Percentiles rank a stretch among this genome's conserved stretches.
phyloP scores from a whole-genome alignment of 257 asterid species.

The Jacaranda copaia region DNA sequence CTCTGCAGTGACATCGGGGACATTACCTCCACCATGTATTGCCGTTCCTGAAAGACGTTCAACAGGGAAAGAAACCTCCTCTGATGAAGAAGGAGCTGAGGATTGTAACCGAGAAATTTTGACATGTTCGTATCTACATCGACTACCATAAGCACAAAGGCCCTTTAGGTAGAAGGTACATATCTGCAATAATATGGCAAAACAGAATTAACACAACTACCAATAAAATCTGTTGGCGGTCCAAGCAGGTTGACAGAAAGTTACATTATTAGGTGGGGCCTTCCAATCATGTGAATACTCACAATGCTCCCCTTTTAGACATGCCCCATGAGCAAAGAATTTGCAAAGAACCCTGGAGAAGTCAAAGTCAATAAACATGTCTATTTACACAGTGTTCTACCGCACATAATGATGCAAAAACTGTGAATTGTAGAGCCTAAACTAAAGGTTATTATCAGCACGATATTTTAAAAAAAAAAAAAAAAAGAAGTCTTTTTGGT shows the following conservation, averaged over 20 bases:
- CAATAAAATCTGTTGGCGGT: neutral
- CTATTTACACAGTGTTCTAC: neutral
- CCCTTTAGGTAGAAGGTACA: constrained; percentile 79
- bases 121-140: constrained; percentile 74
- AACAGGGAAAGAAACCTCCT: constrained; percentile 34
- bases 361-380: constrained; percentile 34
- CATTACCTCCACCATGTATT: constrained; percentile 29
- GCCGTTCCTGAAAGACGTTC: constrained; percentile 45
- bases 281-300: constrained; percentile 85
- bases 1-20: constrained; percentile 32
- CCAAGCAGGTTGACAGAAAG: constrained; percentile 16
- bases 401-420: constrained; percentile 2
- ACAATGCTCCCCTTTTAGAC: constrained; percentile 81
- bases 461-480: neutral
- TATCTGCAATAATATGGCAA: constrained; percentile 51
- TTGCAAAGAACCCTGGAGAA: constrained; percentile 74
- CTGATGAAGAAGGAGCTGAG: constrained; percentile 48
- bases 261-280: constrained; percentile 57
- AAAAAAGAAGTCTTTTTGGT: too few species aligned
- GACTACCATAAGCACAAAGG: constrained; percentile 66
- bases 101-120: constrained; percentile 50
- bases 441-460: neutral
- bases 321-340: constrained; percentile 81
- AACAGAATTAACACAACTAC: constrained; percentile 3
- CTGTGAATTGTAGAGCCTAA: too few species aligned